phyloP scores from a whole-genome alignment of 345 rosid species.

The Melaleuca quinquenervia region DNA sequence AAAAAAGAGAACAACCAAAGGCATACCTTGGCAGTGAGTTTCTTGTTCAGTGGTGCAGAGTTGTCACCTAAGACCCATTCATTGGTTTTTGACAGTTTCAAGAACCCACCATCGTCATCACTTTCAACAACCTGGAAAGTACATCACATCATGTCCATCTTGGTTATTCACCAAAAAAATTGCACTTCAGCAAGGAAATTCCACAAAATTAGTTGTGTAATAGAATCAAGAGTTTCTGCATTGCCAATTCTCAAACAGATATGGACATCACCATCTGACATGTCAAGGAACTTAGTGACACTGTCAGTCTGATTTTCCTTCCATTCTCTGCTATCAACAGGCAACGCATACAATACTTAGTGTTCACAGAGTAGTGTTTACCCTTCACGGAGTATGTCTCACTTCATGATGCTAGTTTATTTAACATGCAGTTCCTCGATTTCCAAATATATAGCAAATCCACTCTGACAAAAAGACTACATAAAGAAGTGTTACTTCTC shows the following conservation, averaged over 20 bases:
- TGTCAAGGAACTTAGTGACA: not conserved
- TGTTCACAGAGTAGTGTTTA: not conserved
- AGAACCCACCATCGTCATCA: slow-evolving; percentile 45
- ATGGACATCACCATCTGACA: not conserved
- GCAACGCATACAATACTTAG: not conserved
- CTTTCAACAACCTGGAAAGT: slow-evolving; percentile 25
- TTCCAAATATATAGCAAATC: not conserved
- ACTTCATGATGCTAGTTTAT: not conserved
- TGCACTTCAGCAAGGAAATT: not conserved
- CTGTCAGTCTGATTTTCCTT: not conserved
- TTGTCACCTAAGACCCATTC: slow-evolving; percentile 66
- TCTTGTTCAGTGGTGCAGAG: slow-evolving; percentile 69
- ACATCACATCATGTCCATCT: not conserved
- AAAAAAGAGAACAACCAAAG: not conserved
- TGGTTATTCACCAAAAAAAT: not conserved
- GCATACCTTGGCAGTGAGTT: slow-evolving; percentile 53
- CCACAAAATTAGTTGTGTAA: not conserved
- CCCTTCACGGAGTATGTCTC: not conserved
- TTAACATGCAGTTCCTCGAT: not conserved
- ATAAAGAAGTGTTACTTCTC: accelerated
- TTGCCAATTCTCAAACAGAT: not conserved
- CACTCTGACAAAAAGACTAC: not conserved
- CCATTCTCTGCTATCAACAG: not conserved
- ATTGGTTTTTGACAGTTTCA: slow-evolving; percentile 57
- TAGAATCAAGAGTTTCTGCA: not conserved